phyloP scores from a whole-genome alignment of 2,329 filamentous ascomycete genomes.

The Metarhizium brunneum region DNA sequence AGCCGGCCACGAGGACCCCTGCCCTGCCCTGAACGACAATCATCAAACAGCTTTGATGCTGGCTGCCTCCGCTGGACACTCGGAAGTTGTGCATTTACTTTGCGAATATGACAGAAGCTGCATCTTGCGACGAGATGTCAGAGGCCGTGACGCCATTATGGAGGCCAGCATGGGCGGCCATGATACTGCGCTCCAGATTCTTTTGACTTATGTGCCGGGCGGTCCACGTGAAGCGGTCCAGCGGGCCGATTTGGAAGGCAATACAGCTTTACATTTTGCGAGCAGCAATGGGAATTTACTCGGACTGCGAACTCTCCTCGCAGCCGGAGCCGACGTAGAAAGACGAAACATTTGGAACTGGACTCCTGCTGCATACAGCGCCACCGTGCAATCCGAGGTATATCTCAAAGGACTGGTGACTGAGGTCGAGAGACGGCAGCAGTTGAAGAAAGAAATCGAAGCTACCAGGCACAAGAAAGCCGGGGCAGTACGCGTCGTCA shows the following conservation, averaged over 20 bases:
- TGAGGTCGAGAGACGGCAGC: slow-evolving; percentile 54
- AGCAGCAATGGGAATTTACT: slow-evolving; percentile 73
- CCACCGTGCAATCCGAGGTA: slow-evolving; percentile 74
- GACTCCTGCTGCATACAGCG: slow-evolving; percentile 75
- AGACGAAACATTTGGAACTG: slow-evolving; percentile 68
- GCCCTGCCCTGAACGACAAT: slow-evolving; percentile 67
- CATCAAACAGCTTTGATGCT: slow-evolving; percentile 78
- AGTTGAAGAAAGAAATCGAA: slow-evolving; percentile 30
- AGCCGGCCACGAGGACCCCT: slow-evolving; percentile 65
- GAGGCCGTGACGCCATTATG: slow-evolving; percentile 66
- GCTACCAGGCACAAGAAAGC: slow-evolving; percentile 33
- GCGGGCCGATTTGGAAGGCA: slow-evolving; percentile 61
- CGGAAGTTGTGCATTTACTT: slow-evolving; percentile 64
- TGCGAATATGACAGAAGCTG: slow-evolving; percentile 52
- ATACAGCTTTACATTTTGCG: slow-evolving; percentile 81
- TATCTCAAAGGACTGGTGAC: slow-evolving; percentile 71
- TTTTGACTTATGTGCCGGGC: slow-evolving; percentile 51
- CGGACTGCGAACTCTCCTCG: slow-evolving; percentile 65
- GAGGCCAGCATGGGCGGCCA: slow-evolving; percentile 51
- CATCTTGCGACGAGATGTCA: slow-evolving; percentile 56
- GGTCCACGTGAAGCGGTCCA: slow-evolving; percentile 44
- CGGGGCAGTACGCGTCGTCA: slow-evolving; percentile 35
- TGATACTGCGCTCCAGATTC: slow-evolving; percentile 55
- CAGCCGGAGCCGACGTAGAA: slow-evolving; percentile 67
- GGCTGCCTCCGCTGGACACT: slow-evolving; percentile 59